Percentiles rank a stretch among this genome's conserved stretches.
Evolutionary conservation across 176 grass and related monocot genomes (phyloP).

Genomic region (Areca catechu): DNA sequence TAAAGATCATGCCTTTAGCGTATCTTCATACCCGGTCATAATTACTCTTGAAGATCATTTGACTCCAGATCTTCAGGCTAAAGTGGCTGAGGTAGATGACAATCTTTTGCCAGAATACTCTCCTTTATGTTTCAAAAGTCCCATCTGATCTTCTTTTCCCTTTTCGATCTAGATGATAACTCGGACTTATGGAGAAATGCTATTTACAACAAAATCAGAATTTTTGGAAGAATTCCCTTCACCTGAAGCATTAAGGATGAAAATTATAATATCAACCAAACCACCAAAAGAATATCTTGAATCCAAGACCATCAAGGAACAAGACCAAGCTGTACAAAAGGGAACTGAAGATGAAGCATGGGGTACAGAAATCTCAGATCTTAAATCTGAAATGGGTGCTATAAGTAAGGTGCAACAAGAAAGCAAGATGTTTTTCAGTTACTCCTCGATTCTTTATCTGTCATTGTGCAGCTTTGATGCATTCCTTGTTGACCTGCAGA

Average conservation of each 20-base stretch:
- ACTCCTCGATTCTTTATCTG: background rate
- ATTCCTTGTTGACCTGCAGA: background rate
- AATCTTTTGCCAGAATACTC: background rate
- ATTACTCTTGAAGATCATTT: slow-evolving; percentile 92
- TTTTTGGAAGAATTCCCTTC: slow-evolving; percentile 8
- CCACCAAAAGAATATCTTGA: slow-evolving; percentile 15
- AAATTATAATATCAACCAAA: slow-evolving; percentile 10
- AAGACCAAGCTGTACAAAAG: background rate
- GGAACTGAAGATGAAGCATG: background rate
- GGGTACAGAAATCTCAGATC: background rate
- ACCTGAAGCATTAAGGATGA: background rate
- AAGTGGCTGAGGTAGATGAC: slow-evolving; percentile 48
- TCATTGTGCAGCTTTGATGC: background rate
- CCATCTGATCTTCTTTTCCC: background rate
- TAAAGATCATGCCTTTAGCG: slow-evolving; percentile 53
- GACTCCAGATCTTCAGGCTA: slow-evolving; percentile 48
- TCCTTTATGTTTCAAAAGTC: too few species aligned
- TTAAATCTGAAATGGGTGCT: background rate
- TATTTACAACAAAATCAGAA: background rate
- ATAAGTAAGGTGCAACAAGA: too few species aligned
- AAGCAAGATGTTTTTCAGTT: too few species aligned
- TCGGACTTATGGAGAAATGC: slow-evolving; percentile 34
- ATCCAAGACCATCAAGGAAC: background rate
- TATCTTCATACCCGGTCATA: slow-evolving; percentile 72
- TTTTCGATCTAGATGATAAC: slow-evolving; percentile 42